Conservation (phyloP, 78 protist species). For the Tieghemostelium lacteum region DNA sequence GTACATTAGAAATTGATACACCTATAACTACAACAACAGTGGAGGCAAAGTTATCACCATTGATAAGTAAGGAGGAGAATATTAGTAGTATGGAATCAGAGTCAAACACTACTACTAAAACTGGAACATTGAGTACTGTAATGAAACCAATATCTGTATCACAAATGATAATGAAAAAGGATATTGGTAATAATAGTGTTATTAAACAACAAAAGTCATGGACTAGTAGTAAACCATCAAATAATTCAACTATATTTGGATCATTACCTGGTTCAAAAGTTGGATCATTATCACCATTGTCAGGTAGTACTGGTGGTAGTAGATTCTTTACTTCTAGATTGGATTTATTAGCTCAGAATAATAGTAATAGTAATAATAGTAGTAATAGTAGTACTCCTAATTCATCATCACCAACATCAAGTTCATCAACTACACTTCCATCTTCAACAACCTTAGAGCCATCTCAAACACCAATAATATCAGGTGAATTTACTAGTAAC, state of each 20-base stretch:
- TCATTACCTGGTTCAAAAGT: background rate
- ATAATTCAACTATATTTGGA: background rate
- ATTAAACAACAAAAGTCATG: background rate
- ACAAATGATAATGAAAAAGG: background rate
- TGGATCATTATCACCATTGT: conserved; percentile 3
- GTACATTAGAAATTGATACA: background rate
- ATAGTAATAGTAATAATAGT: background rate
- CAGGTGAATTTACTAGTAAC: background rate
- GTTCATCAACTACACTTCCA: background rate
- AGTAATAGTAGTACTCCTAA: background rate
- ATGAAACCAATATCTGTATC: background rate
- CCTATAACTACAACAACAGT: background rate
- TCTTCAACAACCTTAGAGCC: too few species aligned
- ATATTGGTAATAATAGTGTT: background rate
- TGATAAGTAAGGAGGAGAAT: too few species aligned
- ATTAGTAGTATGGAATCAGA: background rate
- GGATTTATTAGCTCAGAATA: too few species aligned
- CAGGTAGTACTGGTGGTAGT: background rate
- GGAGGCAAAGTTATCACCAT: background rate
- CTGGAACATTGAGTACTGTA: background rate
- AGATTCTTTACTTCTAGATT: conserved; percentile 26
- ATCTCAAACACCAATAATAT: background rate
- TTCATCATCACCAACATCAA: conserved; percentile 13
- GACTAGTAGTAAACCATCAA: conserved; percentile 3
- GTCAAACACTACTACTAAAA: background rate